Percentiles rank a stretch among this genome's conserved stretches.
Evolutionary conservation across 192 early-diverging fungal species (phyloP).

Genomic region (Backusella mclennaniae): DNA sequence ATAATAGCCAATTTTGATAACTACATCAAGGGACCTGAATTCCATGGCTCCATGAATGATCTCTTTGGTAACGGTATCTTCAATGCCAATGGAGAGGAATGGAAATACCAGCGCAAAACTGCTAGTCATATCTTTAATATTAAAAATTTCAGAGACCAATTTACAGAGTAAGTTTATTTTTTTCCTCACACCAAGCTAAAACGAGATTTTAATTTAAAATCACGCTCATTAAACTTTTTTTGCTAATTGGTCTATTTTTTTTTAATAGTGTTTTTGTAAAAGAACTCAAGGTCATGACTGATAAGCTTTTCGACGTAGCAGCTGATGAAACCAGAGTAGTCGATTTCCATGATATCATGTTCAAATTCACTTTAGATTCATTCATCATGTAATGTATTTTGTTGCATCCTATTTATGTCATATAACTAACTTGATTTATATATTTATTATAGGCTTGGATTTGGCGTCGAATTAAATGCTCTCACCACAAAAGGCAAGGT

Average conservation of each 20-base stretch:
- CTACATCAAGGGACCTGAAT: constrained; percentile 40
- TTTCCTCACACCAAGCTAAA: not conserved
- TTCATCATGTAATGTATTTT: constrained; percentile 36
- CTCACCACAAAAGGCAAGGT: constrained; percentile 37
- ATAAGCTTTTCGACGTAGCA: constrained; percentile 23
- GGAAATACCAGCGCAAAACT: constrained; percentile 61
- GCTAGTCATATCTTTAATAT: constrained; percentile 38
- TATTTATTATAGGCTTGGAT: constrained; percentile 32
- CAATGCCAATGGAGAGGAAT: constrained; percentile 64
- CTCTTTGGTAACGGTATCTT: constrained; percentile 72
- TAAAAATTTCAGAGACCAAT: constrained; percentile 39
- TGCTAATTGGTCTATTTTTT: not conserved
- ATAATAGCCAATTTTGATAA: constrained; percentile 35
- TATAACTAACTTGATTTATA: not conserved
- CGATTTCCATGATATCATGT: constrained; percentile 46
- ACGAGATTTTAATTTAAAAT: not conserved
- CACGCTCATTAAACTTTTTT: not conserved
- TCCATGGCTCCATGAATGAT: constrained; percentile 43
- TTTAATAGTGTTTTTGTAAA: constrained; percentile 35
- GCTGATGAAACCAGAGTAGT: constrained; percentile 31
- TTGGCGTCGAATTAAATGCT: constrained; percentile 47
- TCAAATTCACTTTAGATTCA: constrained; percentile 46
- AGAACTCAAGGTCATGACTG: constrained; percentile 22
- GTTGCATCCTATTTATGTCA: not conserved
- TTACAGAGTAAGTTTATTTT: constrained; percentile 32